Evolutionary conservation across 345 rosid species (phyloP).

Genomic region (Punica granatum): DNA sequence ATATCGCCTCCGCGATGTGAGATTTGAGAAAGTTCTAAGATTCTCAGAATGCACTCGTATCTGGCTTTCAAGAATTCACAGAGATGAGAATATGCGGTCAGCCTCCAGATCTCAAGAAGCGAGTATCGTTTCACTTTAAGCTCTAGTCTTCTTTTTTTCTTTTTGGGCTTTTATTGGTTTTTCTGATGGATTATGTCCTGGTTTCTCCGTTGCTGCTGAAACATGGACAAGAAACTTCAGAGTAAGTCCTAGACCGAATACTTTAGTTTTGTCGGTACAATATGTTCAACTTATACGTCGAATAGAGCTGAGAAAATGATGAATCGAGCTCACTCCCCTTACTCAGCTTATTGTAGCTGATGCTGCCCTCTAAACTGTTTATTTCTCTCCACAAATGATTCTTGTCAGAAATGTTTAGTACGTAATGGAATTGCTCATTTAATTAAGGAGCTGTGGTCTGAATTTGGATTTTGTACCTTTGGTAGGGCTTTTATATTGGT

Average conservation of each 20-base stretch:
- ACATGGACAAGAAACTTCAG: slow-evolving; percentile 27
- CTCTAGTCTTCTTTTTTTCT: background rate
- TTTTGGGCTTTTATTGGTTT: background rate
- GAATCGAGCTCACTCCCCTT: no score
- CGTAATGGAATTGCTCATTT: background rate
- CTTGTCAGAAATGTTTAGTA: background rate
- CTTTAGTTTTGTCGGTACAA: no score
- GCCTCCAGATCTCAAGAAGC: slow-evolving; percentile 26
- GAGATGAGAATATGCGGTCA: slow-evolving; percentile 25
- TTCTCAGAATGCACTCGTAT: no score
- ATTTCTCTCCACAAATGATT: background rate
- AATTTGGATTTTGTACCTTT: background rate
- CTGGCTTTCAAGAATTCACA: no score
- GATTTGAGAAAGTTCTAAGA: no score
- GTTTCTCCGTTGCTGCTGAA: slow-evolving; percentile 7
- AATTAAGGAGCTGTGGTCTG: no score
- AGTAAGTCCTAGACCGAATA: slow-evolving; percentile 14
- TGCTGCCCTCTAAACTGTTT: background rate
- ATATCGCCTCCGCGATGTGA: no score
- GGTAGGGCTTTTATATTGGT: background rate
- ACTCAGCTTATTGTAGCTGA: no score
- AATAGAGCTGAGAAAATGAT: no score
- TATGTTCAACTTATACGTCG: no score
- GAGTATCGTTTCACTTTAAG: background rate
- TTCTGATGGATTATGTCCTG: background rate